Evolutionary conservation across 208 protist species (phyloP), one percentile per base, ranked within the genome.

Genomic region (Trypanosoma vivax): DNA sequence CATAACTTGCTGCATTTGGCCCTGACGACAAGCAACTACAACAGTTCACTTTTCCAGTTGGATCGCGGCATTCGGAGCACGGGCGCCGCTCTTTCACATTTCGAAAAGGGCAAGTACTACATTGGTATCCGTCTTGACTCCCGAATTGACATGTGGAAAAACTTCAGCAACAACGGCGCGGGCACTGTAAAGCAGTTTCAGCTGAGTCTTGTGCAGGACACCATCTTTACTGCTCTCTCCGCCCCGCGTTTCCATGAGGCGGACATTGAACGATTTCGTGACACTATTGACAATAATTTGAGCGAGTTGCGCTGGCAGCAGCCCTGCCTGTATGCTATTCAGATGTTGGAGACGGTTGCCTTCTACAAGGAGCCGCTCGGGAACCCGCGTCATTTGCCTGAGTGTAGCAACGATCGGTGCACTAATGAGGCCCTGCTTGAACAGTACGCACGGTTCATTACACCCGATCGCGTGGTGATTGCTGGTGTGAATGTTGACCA

Each of bases 401-500:
- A 76, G 34, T 66, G 76, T 25, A 88, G 69, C 77, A 88, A 89
- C 60, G 24, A 69, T 48, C 50, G 57, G 60, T 80, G 85, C 61
- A 74, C 73, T 30, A 79, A 55, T 49, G 74, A 70, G 43, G 69
- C 81, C 18, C 68, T 94, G 43, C 50, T 87, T 21, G 79, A 90
- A 29, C 83, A 94, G 41, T 90, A 92, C 70, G 70, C 68, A 48
- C 54, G 60, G 42, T 84, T 82, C 55, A 64, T 90, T 21, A 68
- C 73, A n/a, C 83, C 87, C 28, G 70, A 75, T 35, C 76, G 81
- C 38, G 69, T 90, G 33, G 79, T 92, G 31, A 77, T 94, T 68
- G 83, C 83, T 35, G 87, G 87, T 62, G 81, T 94, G 16, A 94
- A 94, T 62, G 81, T 94, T 42, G 72, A 88, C 5, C 87, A 94